phyloP scores from a whole-genome alignment of 2,329 filamentous ascomycete species.

The Penicillium sp. region DNA sequence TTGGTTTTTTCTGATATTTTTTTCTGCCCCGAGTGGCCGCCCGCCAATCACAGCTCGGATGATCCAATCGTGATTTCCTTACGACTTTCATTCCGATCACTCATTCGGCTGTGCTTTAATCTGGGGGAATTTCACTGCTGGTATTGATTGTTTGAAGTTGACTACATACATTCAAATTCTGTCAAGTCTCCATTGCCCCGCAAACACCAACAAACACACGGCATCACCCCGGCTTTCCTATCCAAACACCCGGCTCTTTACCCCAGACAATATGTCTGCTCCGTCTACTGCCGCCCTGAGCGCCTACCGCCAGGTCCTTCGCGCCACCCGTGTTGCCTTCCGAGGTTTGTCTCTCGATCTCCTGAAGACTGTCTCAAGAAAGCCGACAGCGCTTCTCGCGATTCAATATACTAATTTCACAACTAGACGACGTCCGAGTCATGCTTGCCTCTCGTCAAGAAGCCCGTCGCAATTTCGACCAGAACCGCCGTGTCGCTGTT shows the following conservation, averaged over 20 bases:
- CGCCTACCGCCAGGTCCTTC: conserved; percentile 79
- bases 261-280: conserved; percentile 22
- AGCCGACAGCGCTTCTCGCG: background rate
- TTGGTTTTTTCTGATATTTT: conserved; percentile 32
- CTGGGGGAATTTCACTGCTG: background rate
- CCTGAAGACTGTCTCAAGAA: background rate
- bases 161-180: background rate
- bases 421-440: conserved; percentile 66
- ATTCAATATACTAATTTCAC: conserved; percentile 7
- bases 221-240: background rate
- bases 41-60: conserved; percentile 28
- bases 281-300: conserved; percentile 60
- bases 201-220: background rate
- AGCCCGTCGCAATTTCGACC: conserved; percentile 72
- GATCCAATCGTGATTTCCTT: conserved; percentile 19
- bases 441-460: conserved; percentile 69
- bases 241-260: background rate
- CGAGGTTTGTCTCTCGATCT: conserved; percentile 55
- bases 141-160: background rate
- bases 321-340: conserved; percentile 80
- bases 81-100: background rate
- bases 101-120: background rate
- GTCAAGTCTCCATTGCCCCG: background rate
- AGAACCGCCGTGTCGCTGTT: conserved; percentile 61
- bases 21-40: conserved; percentile 37